Conservation (phyloP, 352 stramenopile genomes). For the Bremia lactucae region DNA sequence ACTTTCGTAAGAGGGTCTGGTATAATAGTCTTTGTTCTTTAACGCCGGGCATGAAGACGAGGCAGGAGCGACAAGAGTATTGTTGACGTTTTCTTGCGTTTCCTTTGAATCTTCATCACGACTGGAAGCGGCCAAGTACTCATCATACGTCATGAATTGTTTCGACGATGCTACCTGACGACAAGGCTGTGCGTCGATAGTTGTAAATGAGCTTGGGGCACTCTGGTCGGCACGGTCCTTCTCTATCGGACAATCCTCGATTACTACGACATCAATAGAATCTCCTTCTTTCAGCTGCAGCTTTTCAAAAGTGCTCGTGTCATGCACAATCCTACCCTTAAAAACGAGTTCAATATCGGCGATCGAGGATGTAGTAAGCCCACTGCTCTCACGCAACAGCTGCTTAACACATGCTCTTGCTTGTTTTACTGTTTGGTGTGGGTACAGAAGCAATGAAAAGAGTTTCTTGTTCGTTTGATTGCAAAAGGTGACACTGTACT, state of each 20-base stretch:
- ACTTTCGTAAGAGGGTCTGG: constrained; percentile 50
- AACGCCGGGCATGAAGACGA: constrained; percentile 45
- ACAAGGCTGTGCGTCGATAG: constrained; percentile 12
- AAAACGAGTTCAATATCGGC: constrained; percentile 50
- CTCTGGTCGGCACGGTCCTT: constrained; percentile 20
- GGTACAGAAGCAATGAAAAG: constrained; percentile 47
- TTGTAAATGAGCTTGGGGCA: too few species aligned
- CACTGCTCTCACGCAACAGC: constrained; percentile 36
- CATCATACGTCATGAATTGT: constrained; percentile 74
- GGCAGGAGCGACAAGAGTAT: constrained; percentile 3
- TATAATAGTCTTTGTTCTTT: constrained; percentile 77
- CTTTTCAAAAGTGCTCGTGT: constrained; percentile 31
- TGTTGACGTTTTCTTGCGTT: constrained; percentile 6
- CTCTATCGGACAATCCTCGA: constrained; percentile 33
- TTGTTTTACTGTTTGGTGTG: constrained; percentile 42
- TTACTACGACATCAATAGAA: constrained; percentile 54
- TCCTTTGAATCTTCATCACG: constrained; percentile 31
- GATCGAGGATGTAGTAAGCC: constrained; percentile 20
- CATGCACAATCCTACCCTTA: constrained; percentile 49
- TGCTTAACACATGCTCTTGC: constrained; percentile 48
- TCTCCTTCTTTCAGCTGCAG: constrained; percentile 56
- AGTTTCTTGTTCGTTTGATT: constrained; percentile 60
- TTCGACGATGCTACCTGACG: constrained; percentile 25
- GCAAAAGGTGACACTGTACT: constrained; percentile 48
- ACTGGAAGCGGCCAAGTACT: constrained; percentile 63